Percentiles rank a stretch among this genome's conserved stretches.
These are phyloP conservation scores for Xylaria curta DNA, from an alignment of 495 filamentous ascomycete genomes.

Conservation along the genomic window DNA sequence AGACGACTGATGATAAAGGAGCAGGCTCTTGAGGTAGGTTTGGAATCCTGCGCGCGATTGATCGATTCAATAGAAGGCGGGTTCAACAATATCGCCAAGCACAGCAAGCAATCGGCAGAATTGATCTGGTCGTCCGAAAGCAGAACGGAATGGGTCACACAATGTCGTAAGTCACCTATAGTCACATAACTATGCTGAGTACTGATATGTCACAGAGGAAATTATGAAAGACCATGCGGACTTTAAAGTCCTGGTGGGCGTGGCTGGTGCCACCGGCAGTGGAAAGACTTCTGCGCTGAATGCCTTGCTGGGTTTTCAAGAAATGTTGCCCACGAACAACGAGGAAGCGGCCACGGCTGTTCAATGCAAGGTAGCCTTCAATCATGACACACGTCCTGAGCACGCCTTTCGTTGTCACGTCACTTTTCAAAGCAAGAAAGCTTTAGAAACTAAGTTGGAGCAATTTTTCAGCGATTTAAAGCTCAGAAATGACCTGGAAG, in stretches of 20 bases:
- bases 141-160: slow-evolving; percentile 9
- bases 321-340: slow-evolving; percentile 36
- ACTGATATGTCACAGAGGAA: background rate
- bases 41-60: background rate
- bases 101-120: slow-evolving; percentile 6
- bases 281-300: slow-evolving; percentile 39
- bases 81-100: background rate
- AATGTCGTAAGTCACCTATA: slow-evolving; percentile 14
- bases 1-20: slow-evolving; percentile 15
- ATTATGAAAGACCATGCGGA: slow-evolving; percentile 10
- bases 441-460: slow-evolving; percentile 28
- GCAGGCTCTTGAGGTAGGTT: slow-evolving; percentile 1
- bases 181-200: background rate
- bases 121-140: slow-evolving; percentile 6
- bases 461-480: slow-evolving; percentile 21
- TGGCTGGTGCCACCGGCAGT: slow-evolving; percentile 36
- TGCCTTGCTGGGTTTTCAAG: slow-evolving; percentile 28
- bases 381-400: slow-evolving; percentile 23
- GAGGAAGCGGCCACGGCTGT: slow-evolving; percentile 34
- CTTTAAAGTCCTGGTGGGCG: slow-evolving; percentile 35
- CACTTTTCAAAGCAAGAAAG: slow-evolving; percentile 28
- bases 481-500: slow-evolving; percentile 1
- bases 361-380: slow-evolving; percentile 31
- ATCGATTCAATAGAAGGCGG: background rate
- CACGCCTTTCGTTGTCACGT: slow-evolving; percentile 31